Evolutionary conservation across 495 filamentous ascomycete species (phyloP).

Genomic region (Lasiosphaeriaceae sp.): DNA sequence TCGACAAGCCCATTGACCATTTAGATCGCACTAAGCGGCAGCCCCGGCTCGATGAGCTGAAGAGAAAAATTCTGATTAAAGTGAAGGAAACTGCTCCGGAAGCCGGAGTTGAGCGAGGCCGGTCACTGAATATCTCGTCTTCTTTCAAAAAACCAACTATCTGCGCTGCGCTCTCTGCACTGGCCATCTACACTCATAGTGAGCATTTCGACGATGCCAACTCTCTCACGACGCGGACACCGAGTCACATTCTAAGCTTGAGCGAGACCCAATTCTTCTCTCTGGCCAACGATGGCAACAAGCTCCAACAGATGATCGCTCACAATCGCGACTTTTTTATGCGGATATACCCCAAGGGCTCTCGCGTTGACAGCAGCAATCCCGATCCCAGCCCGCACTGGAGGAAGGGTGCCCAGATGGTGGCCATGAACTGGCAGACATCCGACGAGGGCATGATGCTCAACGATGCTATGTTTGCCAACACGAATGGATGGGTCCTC

Average conservation of each 20-base stretch:
- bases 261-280: slow-evolving; percentile 69
- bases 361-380: slow-evolving; percentile 79
- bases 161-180: slow-evolving; percentile 61
- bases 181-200: slow-evolving; percentile 82
- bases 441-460: slow-evolving; percentile 92
- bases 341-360: slow-evolving; percentile 82
- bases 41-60: slow-evolving; percentile 65
- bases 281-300: slow-evolving; percentile 41
- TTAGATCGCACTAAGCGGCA: slow-evolving; percentile 51
- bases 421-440: slow-evolving; percentile 92
- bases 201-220: slow-evolving; percentile 71
- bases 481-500: slow-evolving; percentile 78
- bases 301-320: slow-evolving; percentile 57
- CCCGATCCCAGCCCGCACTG: slow-evolving; percentile 80
- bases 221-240: slow-evolving; percentile 51
- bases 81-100: slow-evolving; percentile 56
- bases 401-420: slow-evolving; percentile 86
- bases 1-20: slow-evolving; percentile 50
- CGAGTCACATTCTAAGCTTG: slow-evolving; percentile 82
- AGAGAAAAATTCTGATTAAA: slow-evolving; percentile 84
- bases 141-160: slow-evolving; percentile 55
- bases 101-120: slow-evolving; percentile 18
- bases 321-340: slow-evolving; percentile 85
- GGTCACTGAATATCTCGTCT: slow-evolving; percentile 18
- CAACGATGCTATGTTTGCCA: slow-evolving; percentile 86